Conservation (phyloP, 192 early-diverging fungal species). For the Coemansia umbellata region DNA sequence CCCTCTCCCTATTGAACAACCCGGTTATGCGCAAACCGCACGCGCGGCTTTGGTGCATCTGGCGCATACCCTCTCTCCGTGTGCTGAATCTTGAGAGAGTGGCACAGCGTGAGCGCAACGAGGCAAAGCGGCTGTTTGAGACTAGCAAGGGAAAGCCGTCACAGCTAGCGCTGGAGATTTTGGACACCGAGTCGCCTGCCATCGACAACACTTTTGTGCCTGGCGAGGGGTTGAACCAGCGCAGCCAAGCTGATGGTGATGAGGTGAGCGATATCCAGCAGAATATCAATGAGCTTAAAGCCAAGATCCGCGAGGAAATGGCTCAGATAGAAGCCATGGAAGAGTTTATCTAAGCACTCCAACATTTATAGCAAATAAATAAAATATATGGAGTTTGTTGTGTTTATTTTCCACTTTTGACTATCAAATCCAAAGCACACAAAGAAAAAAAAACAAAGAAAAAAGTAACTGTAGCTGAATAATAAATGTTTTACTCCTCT, state of each 20-base stretch:
- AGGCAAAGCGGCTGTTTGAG: constrained; percentile 77
- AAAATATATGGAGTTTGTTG: too few relatives aligned
- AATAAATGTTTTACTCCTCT: constrained; percentile 10
- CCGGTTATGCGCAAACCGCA: constrained; percentile 79
- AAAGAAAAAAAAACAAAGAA: constrained; percentile 1
- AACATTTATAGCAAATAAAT: too few relatives aligned
- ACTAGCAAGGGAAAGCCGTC: constrained; percentile 60
- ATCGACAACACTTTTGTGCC: constrained; percentile 79
- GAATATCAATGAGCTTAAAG: constrained; percentile 41
- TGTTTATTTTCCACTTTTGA: too few relatives aligned
- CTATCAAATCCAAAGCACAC: too few relatives aligned
- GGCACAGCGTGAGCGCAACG: constrained; percentile 68
- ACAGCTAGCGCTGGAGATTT: constrained; percentile 60
- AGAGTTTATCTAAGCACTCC: constrained; percentile 23
- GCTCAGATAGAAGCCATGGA: constrained; percentile 45
- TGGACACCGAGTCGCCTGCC: constrained; percentile 51
- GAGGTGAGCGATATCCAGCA: constrained; percentile 14
- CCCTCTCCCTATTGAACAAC: constrained; percentile 82
- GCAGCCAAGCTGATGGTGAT: background rate
- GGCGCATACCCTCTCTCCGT: constrained; percentile 69
- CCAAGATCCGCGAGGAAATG: constrained; percentile 46
- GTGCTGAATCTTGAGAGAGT: constrained; percentile 87
- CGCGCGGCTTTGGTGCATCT: constrained; percentile 82
- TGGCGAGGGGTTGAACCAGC: constrained; percentile 60
- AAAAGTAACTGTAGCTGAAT: background rate